Evolutionary conservation across 2,329 filamentous ascomycete species (phyloP), one percentile per base, ranked within the genome.

Genomic region (Cercospora sp.): DNA sequence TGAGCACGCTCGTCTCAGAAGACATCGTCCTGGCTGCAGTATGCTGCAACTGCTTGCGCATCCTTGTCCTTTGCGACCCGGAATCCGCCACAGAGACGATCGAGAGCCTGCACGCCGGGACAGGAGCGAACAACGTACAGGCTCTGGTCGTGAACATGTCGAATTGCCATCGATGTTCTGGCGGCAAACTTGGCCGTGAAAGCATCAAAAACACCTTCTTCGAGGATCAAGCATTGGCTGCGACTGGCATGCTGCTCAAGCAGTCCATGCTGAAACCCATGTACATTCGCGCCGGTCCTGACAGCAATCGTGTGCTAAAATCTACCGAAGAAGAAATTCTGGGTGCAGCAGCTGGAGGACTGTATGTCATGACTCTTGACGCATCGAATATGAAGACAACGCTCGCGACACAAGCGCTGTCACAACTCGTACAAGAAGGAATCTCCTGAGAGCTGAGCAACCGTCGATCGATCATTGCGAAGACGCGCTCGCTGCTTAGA

Each of bases 11-110:
- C 10, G 61, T 63, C 13, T 30, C 42, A 12, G 61, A 63, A 20
- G 48, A 63, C 20, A 55, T 48, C 18, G 31, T 48, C n/a, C 6
- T 63, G 42, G 28, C 61, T 16, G 61, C 61, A 30, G 45, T 63
- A n/a, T 63, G 61, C 30, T 33, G 45, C 28, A 63, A 23, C 31
- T 63, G 45, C 61, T 12, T 63, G 45, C 61, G 61, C 6, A 63
- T 63, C 26, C 23, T 63, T n/a, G 26, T 63, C 20, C 60, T 63
- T 20, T 45, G 42, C 42, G 28, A 63, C 61, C 45, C 45, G 2
- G 42, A 31, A 18, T 63, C 18, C 10, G 61, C 42, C 7, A 5
- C 30, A 0, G 45, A 36, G 20, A 36, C 5, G n/a, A 36, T 53
- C 3, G 42, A 53, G 13, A 55, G 45, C 7, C 61, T 63, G 8